phyloP scores from a whole-genome alignment of 805 yeast species.

The Cyberlindnera mycetangii region DNA sequence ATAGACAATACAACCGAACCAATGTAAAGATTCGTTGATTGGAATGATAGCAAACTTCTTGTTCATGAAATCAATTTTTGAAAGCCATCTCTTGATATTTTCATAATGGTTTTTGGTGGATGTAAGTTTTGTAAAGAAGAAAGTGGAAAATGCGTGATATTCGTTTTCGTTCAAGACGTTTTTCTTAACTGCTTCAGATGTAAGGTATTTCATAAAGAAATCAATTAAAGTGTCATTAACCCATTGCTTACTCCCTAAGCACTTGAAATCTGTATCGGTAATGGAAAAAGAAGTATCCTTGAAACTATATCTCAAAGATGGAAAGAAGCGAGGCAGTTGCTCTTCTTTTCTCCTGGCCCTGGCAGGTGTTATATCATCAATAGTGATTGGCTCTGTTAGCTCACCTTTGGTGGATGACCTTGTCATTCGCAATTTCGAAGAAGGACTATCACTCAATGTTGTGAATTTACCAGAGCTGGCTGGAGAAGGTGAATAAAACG shows the following conservation, averaged over 20 bases:
- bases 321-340: slow-evolving; percentile 23
- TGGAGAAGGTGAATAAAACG: slow-evolving; percentile 2
- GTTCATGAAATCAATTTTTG: slow-evolving; percentile 57
- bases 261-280: slow-evolving; percentile 68
- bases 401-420: background rate
- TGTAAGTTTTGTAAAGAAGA: slow-evolving; percentile 69
- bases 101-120: slow-evolving; percentile 46
- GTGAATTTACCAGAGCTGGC: background rate
- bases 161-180: slow-evolving; percentile 34
- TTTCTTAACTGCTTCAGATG: slow-evolving; percentile 33
- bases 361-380: slow-evolving; percentile 6
- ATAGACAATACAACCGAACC: slow-evolving; percentile 80
- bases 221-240: slow-evolving; percentile 87
- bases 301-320: slow-evolving; percentile 49
- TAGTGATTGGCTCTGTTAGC: slow-evolving; percentile 2
- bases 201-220: slow-evolving; percentile 67
- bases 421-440: background rate
- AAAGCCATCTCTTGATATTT: slow-evolving; percentile 76
- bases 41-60: slow-evolving; percentile 72
- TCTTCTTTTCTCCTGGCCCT: background rate
- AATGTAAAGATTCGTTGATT: slow-evolving; percentile 75
- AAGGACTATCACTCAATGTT: background rate
- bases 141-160: slow-evolving; percentile 70
- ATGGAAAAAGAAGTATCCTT: slow-evolving; percentile 55
- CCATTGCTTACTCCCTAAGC: slow-evolving; percentile 81